phyloP scores from a whole-genome alignment of 2,329 filamentous ascomycete genomes.

The Fusarium redolens region DNA sequence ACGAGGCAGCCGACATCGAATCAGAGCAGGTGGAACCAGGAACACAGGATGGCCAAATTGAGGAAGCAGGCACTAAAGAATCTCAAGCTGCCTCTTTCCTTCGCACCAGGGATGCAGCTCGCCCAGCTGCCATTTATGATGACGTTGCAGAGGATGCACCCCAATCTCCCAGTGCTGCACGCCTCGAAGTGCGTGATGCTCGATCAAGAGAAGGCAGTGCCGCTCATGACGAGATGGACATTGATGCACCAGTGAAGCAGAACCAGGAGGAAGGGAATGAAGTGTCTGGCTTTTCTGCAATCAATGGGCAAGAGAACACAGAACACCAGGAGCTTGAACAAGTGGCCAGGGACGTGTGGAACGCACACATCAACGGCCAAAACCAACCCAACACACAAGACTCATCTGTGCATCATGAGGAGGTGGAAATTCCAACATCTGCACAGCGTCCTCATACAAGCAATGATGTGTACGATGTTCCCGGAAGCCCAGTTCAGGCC shows the following conservation, averaged over 20 bases:
- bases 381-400: constrained; percentile 30
- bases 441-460: constrained; percentile 29
- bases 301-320: constrained; percentile 12
- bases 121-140: constrained; percentile 32
- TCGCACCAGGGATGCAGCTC: constrained; percentile 23
- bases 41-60: constrained; percentile 32
- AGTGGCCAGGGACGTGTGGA: constrained; percentile 51
- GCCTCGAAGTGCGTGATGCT: constrained; percentile 41
- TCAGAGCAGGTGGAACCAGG: constrained; percentile 37
- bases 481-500: constrained; percentile 36
- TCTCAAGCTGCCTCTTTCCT: constrained; percentile 26
- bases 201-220: constrained; percentile 45
- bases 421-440: constrained; percentile 32
- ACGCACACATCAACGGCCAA: constrained; percentile 49
- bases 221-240: constrained; percentile 41
- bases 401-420: constrained; percentile 12
- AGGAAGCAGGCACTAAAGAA: constrained; percentile 10
- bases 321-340: constrained; percentile 45
- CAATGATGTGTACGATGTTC: constrained; percentile 43
- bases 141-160: constrained; percentile 35
- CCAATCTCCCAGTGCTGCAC: constrained; percentile 46
- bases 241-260: constrained; percentile 32
- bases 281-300: constrained; percentile 9
- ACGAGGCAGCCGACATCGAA: constrained; percentile 27
- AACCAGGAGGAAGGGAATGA: constrained; percentile 10